Conservation (phyloP, 352 stramenopile species). For the Globisporangium canariense region DNA sequence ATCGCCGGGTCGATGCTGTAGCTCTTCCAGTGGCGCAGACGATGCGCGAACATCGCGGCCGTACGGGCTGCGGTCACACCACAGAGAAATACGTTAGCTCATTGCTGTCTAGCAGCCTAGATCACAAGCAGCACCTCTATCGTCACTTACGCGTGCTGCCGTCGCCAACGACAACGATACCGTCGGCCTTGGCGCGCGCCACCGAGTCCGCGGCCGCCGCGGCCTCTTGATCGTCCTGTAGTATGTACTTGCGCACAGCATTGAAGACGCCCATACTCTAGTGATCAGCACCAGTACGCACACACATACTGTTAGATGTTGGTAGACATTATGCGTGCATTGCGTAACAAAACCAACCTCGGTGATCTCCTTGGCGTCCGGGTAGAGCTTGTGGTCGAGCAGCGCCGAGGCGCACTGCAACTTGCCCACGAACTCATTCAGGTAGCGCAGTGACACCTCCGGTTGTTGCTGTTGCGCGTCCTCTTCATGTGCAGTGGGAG, state of each 20-base stretch:
- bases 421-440: slow-evolving; percentile 84
- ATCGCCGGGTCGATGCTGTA: slow-evolving; percentile 81
- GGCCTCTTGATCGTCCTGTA: slow-evolving; percentile 24
- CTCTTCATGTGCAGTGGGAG: not conserved
- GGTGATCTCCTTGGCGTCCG: slow-evolving; percentile 81
- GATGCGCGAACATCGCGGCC: slow-evolving; percentile 74
- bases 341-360: slow-evolving; percentile 33
- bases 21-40: slow-evolving; percentile 68
- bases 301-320: not conserved
- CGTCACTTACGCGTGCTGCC: slow-evolving; percentile 67
- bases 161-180: slow-evolving; percentile 76
- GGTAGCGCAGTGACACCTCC: slow-evolving; percentile 66
- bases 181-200: slow-evolving; percentile 34
- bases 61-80: slow-evolving; percentile 41
- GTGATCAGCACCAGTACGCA: not conserved
- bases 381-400: slow-evolving; percentile 71
- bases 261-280: slow-evolving; percentile 87
- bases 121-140: not conserved
- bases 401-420: slow-evolving; percentile 66
- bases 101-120: not conserved
- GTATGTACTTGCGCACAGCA: slow-evolving; percentile 61
- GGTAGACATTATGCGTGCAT: not conserved
- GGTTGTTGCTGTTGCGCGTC: slow-evolving; percentile 5
- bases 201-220: not conserved
- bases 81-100: not conserved